These are phyloP conservation scores for Suillus subalutaceus DNA, from an alignment of 768 basidiomycete species.

Conservation along the genomic window DNA sequence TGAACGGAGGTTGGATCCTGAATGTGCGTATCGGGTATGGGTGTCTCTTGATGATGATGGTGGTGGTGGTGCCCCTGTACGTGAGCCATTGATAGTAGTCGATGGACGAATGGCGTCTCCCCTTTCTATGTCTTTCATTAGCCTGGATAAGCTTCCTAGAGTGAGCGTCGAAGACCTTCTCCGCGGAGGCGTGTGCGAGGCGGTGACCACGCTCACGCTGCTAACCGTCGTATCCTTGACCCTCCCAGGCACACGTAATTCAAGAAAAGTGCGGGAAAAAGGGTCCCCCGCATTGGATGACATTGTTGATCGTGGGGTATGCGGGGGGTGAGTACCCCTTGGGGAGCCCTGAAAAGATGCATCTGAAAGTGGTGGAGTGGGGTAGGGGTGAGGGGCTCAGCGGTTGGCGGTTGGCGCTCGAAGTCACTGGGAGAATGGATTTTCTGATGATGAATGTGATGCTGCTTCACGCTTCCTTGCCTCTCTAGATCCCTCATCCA, in stretches of 20 bases:
- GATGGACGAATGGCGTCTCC: constrained; percentile 6
- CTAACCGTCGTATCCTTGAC: constrained; percentile 22
- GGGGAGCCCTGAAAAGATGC: constrained; percentile 26
- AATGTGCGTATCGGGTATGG: constrained; percentile 23
- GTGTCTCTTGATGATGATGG: not conserved
- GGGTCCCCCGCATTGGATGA: constrained; percentile 18
- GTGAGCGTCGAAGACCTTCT: constrained; percentile 32
- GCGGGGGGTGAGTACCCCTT: not conserved
- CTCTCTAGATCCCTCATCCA: constrained; percentile 63
- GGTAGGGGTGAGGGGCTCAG: constrained; percentile 14
- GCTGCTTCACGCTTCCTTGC: constrained; percentile 28
- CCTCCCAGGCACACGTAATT: constrained; percentile 10
- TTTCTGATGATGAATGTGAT: constrained; percentile 1
- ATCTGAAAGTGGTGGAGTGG: constrained; percentile 32
- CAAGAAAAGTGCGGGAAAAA: constrained; percentile 10
- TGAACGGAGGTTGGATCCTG: constrained; percentile 28
- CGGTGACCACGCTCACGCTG: constrained; percentile 26
- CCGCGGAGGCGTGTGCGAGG: constrained; percentile 9
- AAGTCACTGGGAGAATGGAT: constrained; percentile 10
- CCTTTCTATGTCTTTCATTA: constrained; percentile 15
- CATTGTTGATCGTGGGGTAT: constrained; percentile 27
- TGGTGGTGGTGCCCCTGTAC: not conserved
- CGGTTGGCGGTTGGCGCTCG: constrained; percentile 5
- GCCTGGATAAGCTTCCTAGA: constrained; percentile 6
- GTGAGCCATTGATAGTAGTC: not conserved